These are phyloP conservation scores for Adiantum capillusveneris DNA, from an alignment of 75 land plant genomes.

Conservation along the genomic window DNA sequence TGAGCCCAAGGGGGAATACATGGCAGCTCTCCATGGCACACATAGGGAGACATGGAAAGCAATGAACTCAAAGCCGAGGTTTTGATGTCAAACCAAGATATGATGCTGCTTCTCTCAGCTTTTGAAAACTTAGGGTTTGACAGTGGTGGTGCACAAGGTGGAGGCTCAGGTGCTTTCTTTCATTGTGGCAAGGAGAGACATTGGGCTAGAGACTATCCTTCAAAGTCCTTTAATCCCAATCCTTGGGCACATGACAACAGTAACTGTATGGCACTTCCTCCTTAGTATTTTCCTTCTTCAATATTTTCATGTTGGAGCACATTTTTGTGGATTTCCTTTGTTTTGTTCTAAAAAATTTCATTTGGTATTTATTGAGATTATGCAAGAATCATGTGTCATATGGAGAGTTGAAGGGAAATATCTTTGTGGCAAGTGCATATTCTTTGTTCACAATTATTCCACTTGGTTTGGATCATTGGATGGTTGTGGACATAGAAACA, in stretches of 20 bases:
- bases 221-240: not conserved
- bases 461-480: too few species aligned
- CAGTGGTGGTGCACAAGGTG: not conserved
- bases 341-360: too few species aligned
- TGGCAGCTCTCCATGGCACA: conserved; percentile 35
- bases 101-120: not conserved
- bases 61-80: not conserved
- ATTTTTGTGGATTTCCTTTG: too few species aligned
- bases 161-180: conserved; percentile 9
- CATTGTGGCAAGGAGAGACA: conserved; percentile 23
- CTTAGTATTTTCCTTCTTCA: too few species aligned
- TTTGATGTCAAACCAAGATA: not conserved
- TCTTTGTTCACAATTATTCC: too few species aligned
- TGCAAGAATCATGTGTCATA: too few species aligned
- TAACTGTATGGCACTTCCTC: too few species aligned
- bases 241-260: not conserved
- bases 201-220: conserved; percentile 24
- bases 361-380: too few species aligned
- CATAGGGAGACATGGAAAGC: conserved; percentile 31
- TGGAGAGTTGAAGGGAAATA: too few species aligned
- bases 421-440: too few species aligned
- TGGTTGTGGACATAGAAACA: too few species aligned
- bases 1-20: conserved; percentile 24
- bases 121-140: not conserved
- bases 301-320: too few species aligned